These are phyloP conservation scores for Apophysomyces sp. DNA, from an alignment of 371 early-diverging fungal genomes.

Conservation along the genomic window DNA sequence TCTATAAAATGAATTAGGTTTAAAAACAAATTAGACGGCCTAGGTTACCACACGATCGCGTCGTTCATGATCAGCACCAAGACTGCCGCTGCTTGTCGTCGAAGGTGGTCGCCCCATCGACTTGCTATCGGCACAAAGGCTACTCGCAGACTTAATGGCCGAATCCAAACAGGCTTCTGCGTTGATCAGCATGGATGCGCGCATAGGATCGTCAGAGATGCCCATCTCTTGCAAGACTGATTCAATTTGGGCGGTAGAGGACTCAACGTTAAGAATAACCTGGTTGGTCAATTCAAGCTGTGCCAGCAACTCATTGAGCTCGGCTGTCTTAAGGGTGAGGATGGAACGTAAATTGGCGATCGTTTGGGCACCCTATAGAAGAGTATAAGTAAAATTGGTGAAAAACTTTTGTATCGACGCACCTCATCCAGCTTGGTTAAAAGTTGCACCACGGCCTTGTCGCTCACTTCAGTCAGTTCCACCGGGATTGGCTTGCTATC, in stretches of 20 bases:
- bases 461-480: constrained; percentile 3
- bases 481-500: neutral
- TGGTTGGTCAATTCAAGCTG: constrained; percentile 34
- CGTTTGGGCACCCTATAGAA: constrained; percentile 27
- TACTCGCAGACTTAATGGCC: constrained; percentile 22
- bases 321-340: constrained; percentile 23
- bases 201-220: constrained; percentile 1
- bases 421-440: constrained; percentile 29
- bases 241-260: constrained; percentile 29
- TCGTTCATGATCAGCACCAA: neutral
- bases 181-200: constrained; percentile 16
- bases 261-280: constrained; percentile 25
- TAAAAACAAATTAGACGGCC: neutral
- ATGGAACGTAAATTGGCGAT: constrained; percentile 24
- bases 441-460: constrained; percentile 18
- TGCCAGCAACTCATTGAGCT: constrained; percentile 25
- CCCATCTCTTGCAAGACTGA: constrained; percentile 19
- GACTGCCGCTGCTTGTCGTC: constrained; percentile 8
- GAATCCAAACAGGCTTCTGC: constrained; percentile 30
- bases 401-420: neutral
- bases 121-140: constrained; percentile 10
- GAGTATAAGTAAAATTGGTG: neutral
- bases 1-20: neutral
- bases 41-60: constrained; percentile 3
- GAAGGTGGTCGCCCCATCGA: neutral